These are phyloP conservation scores for Salvia splendens DNA, from an alignment of 257 asterid species.

Conservation along the genomic window DNA sequence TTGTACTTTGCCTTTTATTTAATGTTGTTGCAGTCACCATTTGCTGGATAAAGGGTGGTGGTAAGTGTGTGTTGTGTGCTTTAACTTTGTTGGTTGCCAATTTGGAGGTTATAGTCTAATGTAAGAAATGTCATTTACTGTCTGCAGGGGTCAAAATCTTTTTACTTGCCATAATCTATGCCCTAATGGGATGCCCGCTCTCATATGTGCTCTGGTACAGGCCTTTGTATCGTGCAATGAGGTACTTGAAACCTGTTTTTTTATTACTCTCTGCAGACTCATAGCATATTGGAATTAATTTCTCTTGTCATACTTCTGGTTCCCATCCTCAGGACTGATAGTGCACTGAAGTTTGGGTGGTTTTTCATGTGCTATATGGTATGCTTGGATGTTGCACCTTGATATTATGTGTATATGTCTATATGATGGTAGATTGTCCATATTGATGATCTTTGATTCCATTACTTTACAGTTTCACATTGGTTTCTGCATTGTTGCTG, in stretches of 20 bases:
- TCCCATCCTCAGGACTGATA: constrained; percentile 73
- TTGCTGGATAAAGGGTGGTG: constrained; percentile 94
- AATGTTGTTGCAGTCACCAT: constrained; percentile 77
- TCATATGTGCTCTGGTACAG: constrained; percentile 94
- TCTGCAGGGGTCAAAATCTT: constrained; percentile 82
- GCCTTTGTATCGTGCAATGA: constrained; percentile 91
- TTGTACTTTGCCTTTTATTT: constrained; percentile 85
- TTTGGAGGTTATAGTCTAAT: constrained; percentile 3
- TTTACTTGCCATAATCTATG: constrained; percentile 85
- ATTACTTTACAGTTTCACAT: constrained; percentile 76
- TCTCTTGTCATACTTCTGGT: constrained; percentile 17
- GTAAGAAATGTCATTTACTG: constrained; percentile 29
- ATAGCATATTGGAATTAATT: constrained; percentile 8
- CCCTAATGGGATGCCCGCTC: constrained; percentile 77
- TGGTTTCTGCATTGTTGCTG: constrained; percentile 91
- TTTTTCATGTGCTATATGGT: constrained; percentile 93
- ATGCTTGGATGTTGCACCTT: constrained; percentile 20
- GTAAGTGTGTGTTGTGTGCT: constrained; percentile 43
- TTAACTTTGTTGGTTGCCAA: constrained; percentile 2
- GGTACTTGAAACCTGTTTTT: constrained; percentile 46
- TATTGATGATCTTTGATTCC: constrained; percentile 26
- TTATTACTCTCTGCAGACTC: constrained; percentile 11
- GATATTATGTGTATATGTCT: constrained; percentile 12
- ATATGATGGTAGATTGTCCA: constrained; percentile 6
- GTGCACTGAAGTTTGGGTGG: constrained; percentile 94